Conservation (phyloP, 257 asterid species). For the Plectranthus barbatus region DNA sequence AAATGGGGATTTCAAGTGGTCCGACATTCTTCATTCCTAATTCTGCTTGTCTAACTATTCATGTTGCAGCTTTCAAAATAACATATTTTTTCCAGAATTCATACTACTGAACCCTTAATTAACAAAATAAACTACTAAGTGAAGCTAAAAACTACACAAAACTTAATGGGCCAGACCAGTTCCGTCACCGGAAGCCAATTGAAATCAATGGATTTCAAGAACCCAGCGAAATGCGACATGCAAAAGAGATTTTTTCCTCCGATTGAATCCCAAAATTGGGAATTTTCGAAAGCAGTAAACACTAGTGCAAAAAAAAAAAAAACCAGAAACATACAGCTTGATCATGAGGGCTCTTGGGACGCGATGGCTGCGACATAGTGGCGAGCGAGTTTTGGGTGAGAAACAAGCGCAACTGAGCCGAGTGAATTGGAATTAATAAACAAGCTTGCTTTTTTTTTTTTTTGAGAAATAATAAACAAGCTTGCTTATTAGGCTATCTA, state of each 20-base stretch:
- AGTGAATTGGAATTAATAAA: neutral
- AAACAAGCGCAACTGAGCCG: neutral
- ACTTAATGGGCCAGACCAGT: neutral
- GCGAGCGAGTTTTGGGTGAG: neutral
- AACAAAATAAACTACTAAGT: conserved; percentile 1
- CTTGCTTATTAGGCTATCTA: too few relatives aligned
- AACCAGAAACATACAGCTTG: conserved; percentile 24
- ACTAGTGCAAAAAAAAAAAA: neutral
- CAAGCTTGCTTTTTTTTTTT: too few relatives aligned
- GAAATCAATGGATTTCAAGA: neutral
- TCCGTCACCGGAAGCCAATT: neutral
- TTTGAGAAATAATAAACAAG: too few relatives aligned
- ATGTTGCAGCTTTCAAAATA: neutral
- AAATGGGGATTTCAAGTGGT: neutral
- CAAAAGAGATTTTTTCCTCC: neutral
- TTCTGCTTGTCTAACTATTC: neutral
- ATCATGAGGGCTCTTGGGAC: conserved; percentile 37
- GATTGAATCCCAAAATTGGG: neutral
- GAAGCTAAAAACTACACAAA: neutral
- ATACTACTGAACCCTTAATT: neutral
- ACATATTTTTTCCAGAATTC: neutral
- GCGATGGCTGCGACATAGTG: conserved; percentile 48
- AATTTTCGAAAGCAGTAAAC: conserved; percentile 1
- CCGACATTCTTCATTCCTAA: conserved; percentile 8
- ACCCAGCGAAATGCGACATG: conserved; percentile 11